These are phyloP conservation scores for Anisodus acutangulus DNA, from an alignment of 257 asterid genomes.

Conservation along the genomic window DNA sequence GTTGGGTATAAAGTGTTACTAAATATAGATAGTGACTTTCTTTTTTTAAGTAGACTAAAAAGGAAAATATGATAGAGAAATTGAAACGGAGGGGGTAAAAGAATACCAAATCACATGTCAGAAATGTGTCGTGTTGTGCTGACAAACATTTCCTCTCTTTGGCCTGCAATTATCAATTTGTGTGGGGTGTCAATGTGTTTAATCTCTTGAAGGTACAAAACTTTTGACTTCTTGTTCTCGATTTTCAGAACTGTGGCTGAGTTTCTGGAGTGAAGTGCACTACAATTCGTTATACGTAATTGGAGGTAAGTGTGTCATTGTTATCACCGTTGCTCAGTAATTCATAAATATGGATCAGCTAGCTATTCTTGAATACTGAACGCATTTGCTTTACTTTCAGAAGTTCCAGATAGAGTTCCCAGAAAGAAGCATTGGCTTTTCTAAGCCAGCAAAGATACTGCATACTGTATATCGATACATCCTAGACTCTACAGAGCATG, in stretches of 20 bases:
- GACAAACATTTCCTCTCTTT: background rate
- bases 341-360: background rate
- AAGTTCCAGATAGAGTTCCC: constrained; percentile 63
- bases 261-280: constrained; percentile 99
- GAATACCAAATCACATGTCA: background rate
- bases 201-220: background rate
- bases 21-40: no score
- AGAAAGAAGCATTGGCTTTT: constrained; percentile 80
- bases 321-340: background rate
- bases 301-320: constrained; percentile 56
- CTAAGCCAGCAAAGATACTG: constrained; percentile 33
- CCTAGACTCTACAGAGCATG: background rate
- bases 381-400: constrained; percentile 40
- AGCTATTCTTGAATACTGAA: background rate
- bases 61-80: no score
- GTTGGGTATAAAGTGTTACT: no score
- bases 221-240: background rate
- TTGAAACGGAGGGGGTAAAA: background rate
- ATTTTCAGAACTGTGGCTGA: constrained; percentile 79
- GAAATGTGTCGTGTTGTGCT: background rate
- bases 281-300: constrained; percentile 80
- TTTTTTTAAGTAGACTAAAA: no score
- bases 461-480: background rate
- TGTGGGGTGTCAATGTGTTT: background rate
- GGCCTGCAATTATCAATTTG: background rate